Conservation (phyloP, 2,329 filamentous ascomycete species). For the Colletotrichum chrysophilum region DNA sequence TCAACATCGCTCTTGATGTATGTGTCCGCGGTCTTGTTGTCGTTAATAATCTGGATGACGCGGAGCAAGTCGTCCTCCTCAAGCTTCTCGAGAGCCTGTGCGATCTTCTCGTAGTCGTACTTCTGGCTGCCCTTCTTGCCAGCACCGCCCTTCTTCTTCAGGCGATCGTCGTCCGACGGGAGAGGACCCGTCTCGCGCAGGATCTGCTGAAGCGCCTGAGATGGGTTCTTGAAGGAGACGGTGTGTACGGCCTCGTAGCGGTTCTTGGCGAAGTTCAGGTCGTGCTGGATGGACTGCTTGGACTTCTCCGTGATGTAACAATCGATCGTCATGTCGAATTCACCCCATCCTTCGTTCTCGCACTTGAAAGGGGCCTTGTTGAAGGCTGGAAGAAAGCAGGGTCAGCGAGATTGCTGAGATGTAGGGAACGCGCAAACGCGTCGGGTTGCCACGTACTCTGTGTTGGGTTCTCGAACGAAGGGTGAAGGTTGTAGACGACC, state of each 20-base stretch:
- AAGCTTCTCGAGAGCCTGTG: conserved; percentile 87
- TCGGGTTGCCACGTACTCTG: conserved; percentile 72
- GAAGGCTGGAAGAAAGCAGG: conserved; percentile 60
- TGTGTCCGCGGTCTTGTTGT: conserved; percentile 92
- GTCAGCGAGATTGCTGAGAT: conserved; percentile 19
- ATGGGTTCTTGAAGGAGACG: conserved; percentile 91
- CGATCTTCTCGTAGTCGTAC: conserved; percentile 93
- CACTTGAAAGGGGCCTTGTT: conserved; percentile 87
- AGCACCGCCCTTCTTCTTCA: conserved; percentile 66
- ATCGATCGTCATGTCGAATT: conserved; percentile 93
- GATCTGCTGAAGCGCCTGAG: conserved; percentile 78
- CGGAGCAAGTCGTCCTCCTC: conserved; percentile 92
- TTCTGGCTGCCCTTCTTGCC: conserved; percentile 80
- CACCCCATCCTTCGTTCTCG: conserved; percentile 95
- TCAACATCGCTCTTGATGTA: conserved; percentile 98
- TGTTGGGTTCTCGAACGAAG: conserved; percentile 85
- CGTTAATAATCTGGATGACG: conserved; percentile 97
- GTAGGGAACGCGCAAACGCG: neutral
- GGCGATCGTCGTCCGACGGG: conserved; percentile 72
- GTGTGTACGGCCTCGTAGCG: conserved; percentile 84
- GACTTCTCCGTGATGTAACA: conserved; percentile 86
- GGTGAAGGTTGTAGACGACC: conserved; percentile 90
- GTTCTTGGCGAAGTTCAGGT: conserved; percentile 86
- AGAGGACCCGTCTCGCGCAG: conserved; percentile 86
- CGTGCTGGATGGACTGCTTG: conserved; percentile 81